Conservation (phyloP, 495 filamentous ascomycete species). For the Elaphomyces granulatus region DNA sequence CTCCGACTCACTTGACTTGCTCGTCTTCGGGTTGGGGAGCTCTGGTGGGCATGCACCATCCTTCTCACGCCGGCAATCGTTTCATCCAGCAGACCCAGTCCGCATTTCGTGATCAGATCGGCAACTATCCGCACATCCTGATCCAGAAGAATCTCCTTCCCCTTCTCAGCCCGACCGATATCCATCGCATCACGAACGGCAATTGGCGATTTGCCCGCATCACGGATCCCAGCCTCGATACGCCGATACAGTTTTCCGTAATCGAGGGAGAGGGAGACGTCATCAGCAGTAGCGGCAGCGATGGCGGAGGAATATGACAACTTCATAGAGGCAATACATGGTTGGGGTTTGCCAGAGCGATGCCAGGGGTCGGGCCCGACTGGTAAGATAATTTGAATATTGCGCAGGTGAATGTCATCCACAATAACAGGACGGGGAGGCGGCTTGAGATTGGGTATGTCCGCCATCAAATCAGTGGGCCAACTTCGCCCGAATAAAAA, state of each 20-base stretch:
- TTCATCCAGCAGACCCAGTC: constrained; percentile 26
- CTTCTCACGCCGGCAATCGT: constrained; percentile 28
- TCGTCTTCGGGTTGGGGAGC: constrained; percentile 6
- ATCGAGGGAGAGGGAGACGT: constrained; percentile 32
- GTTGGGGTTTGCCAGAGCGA: constrained; percentile 28
- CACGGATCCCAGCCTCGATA: constrained; percentile 24
- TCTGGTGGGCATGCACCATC: constrained; percentile 24
- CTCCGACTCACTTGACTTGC: constrained; percentile 8
- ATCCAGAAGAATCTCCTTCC: constrained; percentile 21
- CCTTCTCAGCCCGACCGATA: constrained; percentile 20
- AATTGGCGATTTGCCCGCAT: constrained; percentile 13
- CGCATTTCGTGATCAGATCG: constrained; percentile 25
- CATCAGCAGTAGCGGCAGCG: constrained; percentile 27
- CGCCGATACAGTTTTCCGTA: constrained; percentile 36
- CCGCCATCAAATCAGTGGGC: constrained; percentile 1
- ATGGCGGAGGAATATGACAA: constrained; percentile 33
- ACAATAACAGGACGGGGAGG: constrained; percentile 23
- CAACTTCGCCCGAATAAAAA: no score
- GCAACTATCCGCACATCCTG: constrained; percentile 28
- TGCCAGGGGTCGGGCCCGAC: constrained; percentile 34
- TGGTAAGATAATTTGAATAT: constrained; percentile 31
- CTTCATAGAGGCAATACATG: constrained; percentile 29
- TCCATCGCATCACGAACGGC: neutral
- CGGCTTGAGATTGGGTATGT: constrained; percentile 18
- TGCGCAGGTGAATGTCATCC: constrained; percentile 28